Base-by-base conservation (phyloP, 371 early-diverging fungal genomes). In the Parasitella parasitica region DNA sequence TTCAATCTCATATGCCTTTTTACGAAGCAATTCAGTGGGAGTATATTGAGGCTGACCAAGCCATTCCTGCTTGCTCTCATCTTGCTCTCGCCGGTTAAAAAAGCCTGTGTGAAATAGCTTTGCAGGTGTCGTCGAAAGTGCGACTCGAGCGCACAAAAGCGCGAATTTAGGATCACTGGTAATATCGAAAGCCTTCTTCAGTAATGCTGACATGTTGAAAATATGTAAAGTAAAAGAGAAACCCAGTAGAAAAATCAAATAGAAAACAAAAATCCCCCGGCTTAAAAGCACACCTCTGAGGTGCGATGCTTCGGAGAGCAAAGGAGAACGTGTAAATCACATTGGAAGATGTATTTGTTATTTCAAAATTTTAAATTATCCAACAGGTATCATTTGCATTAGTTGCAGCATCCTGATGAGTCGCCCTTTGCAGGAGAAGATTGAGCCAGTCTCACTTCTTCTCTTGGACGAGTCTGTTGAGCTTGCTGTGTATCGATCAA, bases 401-500 rank as follows among this genome's bases (percentile, higher is more conserved):
- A n/a, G n/a, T n/a, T n/a, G n/a, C n/a, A n/a, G n/a, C n/a, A n/a
- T n/a, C n/a, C 66, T 11, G 67, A 59, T 6, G 61, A 53, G 39
- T 50, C 69, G 32, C 18, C 60, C 60, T 69, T 70, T 37, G 70
- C 57, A 51, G 72, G 66, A 30, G 70, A 46, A 24, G 66, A 34
- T 49, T 69, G 57, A 56, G 76, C 80, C 41, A 79, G 55, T 61
- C 62, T 72, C 13, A 79, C 76, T 52, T 79, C 80, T 62, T 79
- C 80, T 63, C 71, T 69, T 61, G 75, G 76, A 43, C 80, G 76
- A 30, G 73, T 70, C 52, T 79, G 80, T 60, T 79, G 80, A 24
- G 80, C 71, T 59, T 80, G 81, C 52, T 77, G 77, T 24, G 78
- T 80, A 66, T 80, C 81, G 50, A 81, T 77, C 61, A 78, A 73